Evolutionary conservation across 2,329 filamentous ascomycete genomes (phyloP), one percentile per base, ranked within the genome.

Genomic region (Aureobasidium pullulans): DNA sequence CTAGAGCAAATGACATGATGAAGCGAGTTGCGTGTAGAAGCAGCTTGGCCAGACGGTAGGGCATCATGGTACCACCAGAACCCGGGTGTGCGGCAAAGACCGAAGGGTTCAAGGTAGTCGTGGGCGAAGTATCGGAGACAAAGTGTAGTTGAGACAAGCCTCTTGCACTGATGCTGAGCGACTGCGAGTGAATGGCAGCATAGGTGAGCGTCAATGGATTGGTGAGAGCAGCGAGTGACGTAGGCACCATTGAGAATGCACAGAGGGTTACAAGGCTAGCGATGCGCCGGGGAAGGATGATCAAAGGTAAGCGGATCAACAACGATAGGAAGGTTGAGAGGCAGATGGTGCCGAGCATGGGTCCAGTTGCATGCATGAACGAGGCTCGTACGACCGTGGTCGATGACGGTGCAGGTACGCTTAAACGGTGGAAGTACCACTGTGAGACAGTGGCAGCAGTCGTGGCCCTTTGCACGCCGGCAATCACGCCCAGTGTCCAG

Each of bases 371-470:
- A 74, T 99, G 94, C 52, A 80, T 79, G 46, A 96, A 78, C 13
- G 92, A 93, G 6, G 92, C 93, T 62, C 84, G 79, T 29, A 97
- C 90, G 49, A 97, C 87, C 59, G 92, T 87, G 60, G 82, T 80
- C 1, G 90, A 92, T 0, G 89, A 85, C 2, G 91, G 86, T 8
- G 87, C 80, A 5, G 93, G 90, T 10, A 86, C 82, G 4, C 86
- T 85, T 66, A 95, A 88, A 63, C 94, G 90, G 73, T 97, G 93
- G 73, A 97, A 99, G 74, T 99, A 99, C 94, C 94, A 99, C 73
- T 99, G 94, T 42, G 90, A 96, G 28, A 97, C 93, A 0, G 93
- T 96, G 10, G 94, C 94, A 28, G 91, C 93, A 13, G 93, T 96
- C 15, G 92, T 94, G 23, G 90, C 87, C 61, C 94, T 86, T 72